Base-by-base conservation (phyloP, 2,329 filamentous ascomycete genomes). In the Xylaria sp. region DNA sequence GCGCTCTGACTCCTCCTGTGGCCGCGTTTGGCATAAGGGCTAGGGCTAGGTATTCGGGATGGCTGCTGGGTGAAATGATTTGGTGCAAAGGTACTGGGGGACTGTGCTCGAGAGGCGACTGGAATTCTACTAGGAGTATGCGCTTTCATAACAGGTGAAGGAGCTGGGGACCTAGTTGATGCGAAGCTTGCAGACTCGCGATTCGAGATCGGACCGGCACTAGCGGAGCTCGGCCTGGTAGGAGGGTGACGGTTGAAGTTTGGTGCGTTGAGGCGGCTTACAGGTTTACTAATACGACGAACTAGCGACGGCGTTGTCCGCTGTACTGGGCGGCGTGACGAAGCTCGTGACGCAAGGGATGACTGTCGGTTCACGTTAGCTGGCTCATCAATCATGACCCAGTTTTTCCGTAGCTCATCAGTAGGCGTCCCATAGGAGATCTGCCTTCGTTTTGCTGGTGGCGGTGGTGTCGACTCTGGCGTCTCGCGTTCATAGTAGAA, bases 351-450 rank as follows among this genome's bases (percentile, higher is more conserved):
- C 37, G 74, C 72, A 13, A 69, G 63, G 44, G 71, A 75, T 13
- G 71, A 68, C 57, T 69, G 73, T 32, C 69, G 70, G 25, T 60
- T 66, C 42, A 70, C 64, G 59, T 72, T 68, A 35, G 70, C 71
- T 21, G 77, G 78, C 53, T 85, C 84, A 64, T 82, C 82, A 29
- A 94, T 88, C 71, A 94, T 84, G 32, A 94, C 90, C 92, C 92
- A 94, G 79, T 90, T 92, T 64, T 85, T 86, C 35, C 87, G 84
- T 5, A 92, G 81, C 51, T 91, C 88, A 70, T 88, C 85, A 29
- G 81, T 78, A 3, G 73, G 63, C 40, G 83, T 81, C 21, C 83
- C 81, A 1, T 82, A 77, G 62, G 82, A 80, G n/a, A 86, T 83
- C 68, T 89, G 87, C 51, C 87, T 82, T 50, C 87, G 82, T 75